Conservation (phyloP, 2,329 filamentous ascomycete species). For the Uncinocarpus reesii region DNA sequence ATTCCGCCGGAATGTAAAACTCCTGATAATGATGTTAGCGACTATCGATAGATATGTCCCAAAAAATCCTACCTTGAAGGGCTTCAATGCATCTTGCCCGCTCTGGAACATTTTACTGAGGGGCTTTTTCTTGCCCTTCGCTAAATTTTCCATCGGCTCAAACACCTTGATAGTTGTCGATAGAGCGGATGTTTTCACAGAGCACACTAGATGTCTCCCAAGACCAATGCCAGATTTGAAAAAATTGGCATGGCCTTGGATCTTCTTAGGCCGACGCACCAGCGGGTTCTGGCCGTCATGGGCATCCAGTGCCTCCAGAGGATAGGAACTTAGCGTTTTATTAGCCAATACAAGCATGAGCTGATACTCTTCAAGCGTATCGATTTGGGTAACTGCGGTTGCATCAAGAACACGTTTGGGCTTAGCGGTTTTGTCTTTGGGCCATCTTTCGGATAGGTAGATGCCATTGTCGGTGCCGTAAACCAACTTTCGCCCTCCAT, state of each 20-base stretch:
- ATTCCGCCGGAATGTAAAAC: slow-evolving; percentile 97
- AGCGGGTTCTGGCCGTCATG: slow-evolving; percentile 63
- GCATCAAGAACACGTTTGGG: slow-evolving; percentile 79
- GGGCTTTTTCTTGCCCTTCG: slow-evolving; percentile 89
- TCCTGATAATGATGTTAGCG: slow-evolving; percentile 43
- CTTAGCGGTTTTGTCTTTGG: slow-evolving; percentile 61
- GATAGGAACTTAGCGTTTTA: slow-evolving; percentile 84
- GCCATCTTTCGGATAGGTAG: slow-evolving; percentile 81
- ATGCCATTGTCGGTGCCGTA: slow-evolving; percentile 92
- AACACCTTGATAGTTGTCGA: slow-evolving; percentile 99
- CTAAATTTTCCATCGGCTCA: slow-evolving; percentile 90
- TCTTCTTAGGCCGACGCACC: slow-evolving; percentile 84
- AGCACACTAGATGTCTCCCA: slow-evolving; percentile 87
- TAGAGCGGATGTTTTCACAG: slow-evolving; percentile 84
- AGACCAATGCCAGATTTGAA: slow-evolving; percentile 96
- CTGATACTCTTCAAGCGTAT: slow-evolving; percentile 90
- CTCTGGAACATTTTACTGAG: slow-evolving; percentile 91
- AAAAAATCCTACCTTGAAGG: slow-evolving; percentile 57
- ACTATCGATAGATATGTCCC: not conserved
- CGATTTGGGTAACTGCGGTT: slow-evolving; percentile 82
- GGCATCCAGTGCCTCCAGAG: slow-evolving; percentile 73
- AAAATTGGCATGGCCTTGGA: slow-evolving; percentile 93
- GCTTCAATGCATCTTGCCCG: slow-evolving; percentile 87
- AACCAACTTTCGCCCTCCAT: slow-evolving; percentile 88
- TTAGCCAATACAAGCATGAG: slow-evolving; percentile 84